phyloP scores from a whole-genome alignment of 768 basidiomycete genomes.

The Termitomyces titanicus region DNA sequence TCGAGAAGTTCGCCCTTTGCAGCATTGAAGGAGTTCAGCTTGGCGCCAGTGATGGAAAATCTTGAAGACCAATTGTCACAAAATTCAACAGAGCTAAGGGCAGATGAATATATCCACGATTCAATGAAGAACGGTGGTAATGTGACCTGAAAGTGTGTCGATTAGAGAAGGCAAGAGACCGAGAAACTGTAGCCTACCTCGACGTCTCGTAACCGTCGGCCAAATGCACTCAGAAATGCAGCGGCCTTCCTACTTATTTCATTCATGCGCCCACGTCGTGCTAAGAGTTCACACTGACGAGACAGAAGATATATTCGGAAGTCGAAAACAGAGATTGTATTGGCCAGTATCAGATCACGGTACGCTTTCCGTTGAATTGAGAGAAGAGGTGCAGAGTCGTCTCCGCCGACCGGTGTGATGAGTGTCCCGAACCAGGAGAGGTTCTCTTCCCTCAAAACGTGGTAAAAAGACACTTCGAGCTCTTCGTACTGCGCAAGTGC shows the following conservation, averaged over 20 bases:
- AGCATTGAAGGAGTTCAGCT: conserved; percentile 56
- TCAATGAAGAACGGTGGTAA: conserved; percentile 77
- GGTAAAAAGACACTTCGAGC: conserved; percentile 80
- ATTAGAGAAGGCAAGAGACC: neutral
- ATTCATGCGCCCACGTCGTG: conserved; percentile 58
- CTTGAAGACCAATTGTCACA: conserved; percentile 69
- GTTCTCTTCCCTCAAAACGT: conserved; percentile 72
- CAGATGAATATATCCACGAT: conserved; percentile 91
- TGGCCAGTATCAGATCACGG: conserved; percentile 82
- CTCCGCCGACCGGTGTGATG: conserved; percentile 62
- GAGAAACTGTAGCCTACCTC: conserved; percentile 55
- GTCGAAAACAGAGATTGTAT: conserved; percentile 91
- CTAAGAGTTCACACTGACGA: conserved; percentile 76
- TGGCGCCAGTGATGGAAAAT: conserved; percentile 42
- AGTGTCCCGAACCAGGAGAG: conserved; percentile 91
- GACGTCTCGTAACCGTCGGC: conserved; percentile 67
- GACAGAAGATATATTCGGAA: conserved; percentile 89
- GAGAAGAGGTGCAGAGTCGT: conserved; percentile 82
- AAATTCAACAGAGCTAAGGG: conserved; percentile 77
- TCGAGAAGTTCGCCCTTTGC: conserved; percentile 88
- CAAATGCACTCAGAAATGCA: conserved; percentile 75
- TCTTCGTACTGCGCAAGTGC: conserved; percentile 88
- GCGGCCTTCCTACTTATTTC: conserved; percentile 72
- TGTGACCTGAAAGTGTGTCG: conserved; percentile 17
- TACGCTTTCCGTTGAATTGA: conserved; percentile 80